Evolutionary conservation across 2,329 filamentous ascomycete genomes (phyloP).

Genomic region (Aspergillus sclerotialis): DNA sequence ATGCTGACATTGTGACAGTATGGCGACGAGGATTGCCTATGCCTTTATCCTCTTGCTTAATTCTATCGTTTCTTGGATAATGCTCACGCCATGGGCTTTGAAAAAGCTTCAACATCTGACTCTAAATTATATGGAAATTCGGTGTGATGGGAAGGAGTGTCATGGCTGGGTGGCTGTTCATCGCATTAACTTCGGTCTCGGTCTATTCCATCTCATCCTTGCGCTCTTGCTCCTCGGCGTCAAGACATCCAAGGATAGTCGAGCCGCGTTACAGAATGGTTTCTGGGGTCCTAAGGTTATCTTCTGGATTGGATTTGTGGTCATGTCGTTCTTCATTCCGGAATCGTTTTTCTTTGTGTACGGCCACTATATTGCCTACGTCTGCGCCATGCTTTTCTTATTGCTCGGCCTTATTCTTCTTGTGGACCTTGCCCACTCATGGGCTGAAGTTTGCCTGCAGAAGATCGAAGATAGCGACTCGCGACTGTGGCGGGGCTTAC

Average conservation of each 20-base stretch:
- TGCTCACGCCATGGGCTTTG: constrained; percentile 98
- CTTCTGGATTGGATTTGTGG: constrained; percentile 77
- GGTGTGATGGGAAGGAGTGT: constrained; percentile 83
- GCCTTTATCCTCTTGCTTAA: constrained; percentile 92
- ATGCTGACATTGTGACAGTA: constrained; percentile 48
- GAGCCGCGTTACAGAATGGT: constrained; percentile 90
- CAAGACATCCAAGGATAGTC: constrained; percentile 74
- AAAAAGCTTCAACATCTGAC: constrained; percentile 89
- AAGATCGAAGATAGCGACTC: constrained; percentile 91
- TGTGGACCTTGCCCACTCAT: constrained; percentile 91
- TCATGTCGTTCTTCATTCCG: constrained; percentile 91
- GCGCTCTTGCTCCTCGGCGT: constrained; percentile 82
- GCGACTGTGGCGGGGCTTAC: constrained; percentile 70
- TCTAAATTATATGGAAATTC: constrained; percentile 92
- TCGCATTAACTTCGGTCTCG: constrained; percentile 94
- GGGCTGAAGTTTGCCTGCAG: constrained; percentile 91
- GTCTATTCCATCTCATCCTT: constrained; percentile 84
- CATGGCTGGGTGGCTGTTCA: constrained; percentile 96
- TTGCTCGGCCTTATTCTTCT: constrained; percentile 85
- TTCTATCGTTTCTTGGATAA: constrained; percentile 95
- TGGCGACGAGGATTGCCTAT: constrained; percentile 94
- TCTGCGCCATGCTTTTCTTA: constrained; percentile 86
- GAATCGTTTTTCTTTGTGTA: constrained; percentile 92
- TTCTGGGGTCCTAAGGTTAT: constrained; percentile 97
- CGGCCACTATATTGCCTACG: constrained; percentile 87